phyloP scores from a whole-genome alignment of 345 rosid species.

The Camelina sativa region DNA sequence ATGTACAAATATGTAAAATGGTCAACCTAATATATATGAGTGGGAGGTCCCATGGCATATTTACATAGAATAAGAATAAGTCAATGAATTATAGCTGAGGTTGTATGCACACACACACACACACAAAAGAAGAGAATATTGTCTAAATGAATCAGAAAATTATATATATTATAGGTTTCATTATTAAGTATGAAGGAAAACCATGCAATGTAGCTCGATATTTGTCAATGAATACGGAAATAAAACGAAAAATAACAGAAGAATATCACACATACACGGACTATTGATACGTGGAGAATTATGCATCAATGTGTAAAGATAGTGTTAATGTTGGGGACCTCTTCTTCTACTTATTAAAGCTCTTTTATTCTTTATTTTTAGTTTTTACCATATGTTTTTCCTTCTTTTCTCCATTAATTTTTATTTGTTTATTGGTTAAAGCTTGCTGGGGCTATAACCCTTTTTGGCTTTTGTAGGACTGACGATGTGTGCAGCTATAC shows the following conservation, averaged over 20 bases:
- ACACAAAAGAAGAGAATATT: constrained; percentile 19
- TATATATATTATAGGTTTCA: not conserved
- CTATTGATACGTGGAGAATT: constrained; percentile 44
- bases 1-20: not conserved
- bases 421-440: constrained; percentile 41
- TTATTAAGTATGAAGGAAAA: constrained; percentile 18
- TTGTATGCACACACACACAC: constrained; percentile 26
- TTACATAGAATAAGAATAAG: constrained; percentile 41
- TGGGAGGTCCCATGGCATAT: constrained; percentile 49
- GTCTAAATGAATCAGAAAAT: constrained; percentile 8
- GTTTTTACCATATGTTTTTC: constrained; percentile 40
- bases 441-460: constrained; percentile 52
- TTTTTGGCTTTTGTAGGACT: constrained; percentile 75
- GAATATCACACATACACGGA: constrained; percentile 31
- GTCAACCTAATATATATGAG: constrained; percentile 36
- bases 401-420: constrained; percentile 34
- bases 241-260: constrained; percentile 16
- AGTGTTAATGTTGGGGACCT: constrained; percentile 60
- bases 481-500: constrained; percentile 66
- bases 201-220: constrained; percentile 26
- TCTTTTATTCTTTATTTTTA: constrained; percentile 31
- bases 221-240: constrained; percentile 21
- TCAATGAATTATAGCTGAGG: constrained; percentile 46
- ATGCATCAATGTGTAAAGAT: constrained; percentile 56
- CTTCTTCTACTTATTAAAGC: constrained; percentile 46